A percentile compares a stretch with the other conserved stretches of the same genome.
phyloP scores from a whole-genome alignment of 768 basidiomycete species.

The Vararia minispora region DNA sequence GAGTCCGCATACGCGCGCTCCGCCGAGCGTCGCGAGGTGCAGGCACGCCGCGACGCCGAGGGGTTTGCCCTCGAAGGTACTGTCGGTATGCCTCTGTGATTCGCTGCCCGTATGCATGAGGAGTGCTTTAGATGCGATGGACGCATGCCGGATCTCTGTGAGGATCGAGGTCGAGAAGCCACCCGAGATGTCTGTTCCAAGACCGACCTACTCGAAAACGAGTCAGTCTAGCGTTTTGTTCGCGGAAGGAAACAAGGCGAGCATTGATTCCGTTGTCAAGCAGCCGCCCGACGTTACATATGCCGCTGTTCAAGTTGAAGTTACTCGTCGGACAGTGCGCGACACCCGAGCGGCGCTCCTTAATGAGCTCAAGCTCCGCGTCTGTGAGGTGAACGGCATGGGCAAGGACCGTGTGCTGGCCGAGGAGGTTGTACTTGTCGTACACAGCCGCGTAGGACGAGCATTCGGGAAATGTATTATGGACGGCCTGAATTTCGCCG shows the following conservation, averaged over 20 bases:
- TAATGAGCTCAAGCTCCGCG: conserved; percentile 64
- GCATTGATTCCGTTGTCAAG: conserved; percentile 86
- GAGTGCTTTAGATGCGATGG: conserved; percentile 71
- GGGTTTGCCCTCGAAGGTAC: conserved; percentile 42
- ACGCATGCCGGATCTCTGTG: conserved; percentile 58
- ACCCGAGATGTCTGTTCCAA: conserved; percentile 92
- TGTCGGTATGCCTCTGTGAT: background rate
- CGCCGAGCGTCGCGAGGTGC: conserved; percentile 87
- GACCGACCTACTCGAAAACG: conserved; percentile 53
- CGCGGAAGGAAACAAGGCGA: conserved; percentile 8
- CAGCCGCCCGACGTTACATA: conserved; percentile 67
- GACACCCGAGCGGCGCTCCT: conserved; percentile 54
- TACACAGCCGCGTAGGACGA: conserved; percentile 73
- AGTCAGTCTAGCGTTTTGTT: background rate
- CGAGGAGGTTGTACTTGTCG: conserved; percentile 64
- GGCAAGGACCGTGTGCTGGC: conserved; percentile 74
- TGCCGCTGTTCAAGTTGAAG: conserved; percentile 80
- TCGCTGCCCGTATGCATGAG: conserved; percentile 32
- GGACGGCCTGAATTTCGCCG: conserved; percentile 57
- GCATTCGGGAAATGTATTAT: conserved; percentile 52
- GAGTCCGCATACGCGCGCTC: conserved; percentile 73
- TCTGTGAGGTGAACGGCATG: conserved; percentile 77
- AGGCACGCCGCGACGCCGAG: conserved; percentile 68
- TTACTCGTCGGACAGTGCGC: conserved; percentile 95
- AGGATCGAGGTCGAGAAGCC: conserved; percentile 80